phyloP scores from a whole-genome alignment of 108 stramenopile genomes.

The Pseudonitzschia multiseries region DNA sequence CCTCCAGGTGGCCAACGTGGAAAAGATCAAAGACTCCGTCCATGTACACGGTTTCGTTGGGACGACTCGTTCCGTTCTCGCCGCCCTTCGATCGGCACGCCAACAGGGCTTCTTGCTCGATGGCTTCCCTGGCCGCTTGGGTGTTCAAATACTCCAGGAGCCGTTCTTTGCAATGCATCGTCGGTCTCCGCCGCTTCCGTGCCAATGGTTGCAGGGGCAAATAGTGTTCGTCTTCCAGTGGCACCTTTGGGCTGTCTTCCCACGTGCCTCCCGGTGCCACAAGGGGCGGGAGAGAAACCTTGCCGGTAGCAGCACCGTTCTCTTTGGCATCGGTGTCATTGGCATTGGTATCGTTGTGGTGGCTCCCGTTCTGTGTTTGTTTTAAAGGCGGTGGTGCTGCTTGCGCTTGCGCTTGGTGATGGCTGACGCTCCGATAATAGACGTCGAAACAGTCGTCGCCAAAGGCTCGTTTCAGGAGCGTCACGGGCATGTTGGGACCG shows the following conservation, averaged over 20 bases:
- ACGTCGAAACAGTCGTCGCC: constrained; percentile 72
- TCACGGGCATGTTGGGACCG: constrained; percentile 50
- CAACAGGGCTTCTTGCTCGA: background rate
- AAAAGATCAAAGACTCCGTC: constrained; percentile 82
- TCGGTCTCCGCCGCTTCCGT: constrained; percentile 44
- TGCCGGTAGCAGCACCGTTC: background rate
- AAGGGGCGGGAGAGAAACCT: constrained; percentile 31
- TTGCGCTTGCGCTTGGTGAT: constrained; percentile 11
- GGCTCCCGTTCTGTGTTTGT: too few species aligned
- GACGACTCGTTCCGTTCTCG: constrained; percentile 1
- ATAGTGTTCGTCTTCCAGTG: constrained; percentile 62
- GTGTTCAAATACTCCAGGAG: constrained; percentile 42
- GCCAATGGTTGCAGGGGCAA: constrained; percentile 65
- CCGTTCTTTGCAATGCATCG: constrained; percentile 33
- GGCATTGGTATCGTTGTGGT: constrained; percentile 11
- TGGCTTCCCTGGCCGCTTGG: constrained; percentile 34
- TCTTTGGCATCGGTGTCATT: constrained; percentile 20
- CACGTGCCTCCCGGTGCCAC: constrained; percentile 54
- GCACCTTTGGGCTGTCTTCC: constrained; percentile 41
- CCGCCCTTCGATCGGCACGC: background rate
- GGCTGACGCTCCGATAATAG: constrained; percentile 61
- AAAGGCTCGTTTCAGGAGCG: constrained; percentile 61
- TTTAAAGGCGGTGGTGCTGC: background rate
- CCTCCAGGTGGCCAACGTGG: constrained; percentile 71
- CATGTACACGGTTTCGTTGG: constrained; percentile 58